These are phyloP conservation scores for Pseudocercospora ulei DNA, from an alignment of 2,329 filamentous ascomycete species.

Conservation along the genomic window DNA sequence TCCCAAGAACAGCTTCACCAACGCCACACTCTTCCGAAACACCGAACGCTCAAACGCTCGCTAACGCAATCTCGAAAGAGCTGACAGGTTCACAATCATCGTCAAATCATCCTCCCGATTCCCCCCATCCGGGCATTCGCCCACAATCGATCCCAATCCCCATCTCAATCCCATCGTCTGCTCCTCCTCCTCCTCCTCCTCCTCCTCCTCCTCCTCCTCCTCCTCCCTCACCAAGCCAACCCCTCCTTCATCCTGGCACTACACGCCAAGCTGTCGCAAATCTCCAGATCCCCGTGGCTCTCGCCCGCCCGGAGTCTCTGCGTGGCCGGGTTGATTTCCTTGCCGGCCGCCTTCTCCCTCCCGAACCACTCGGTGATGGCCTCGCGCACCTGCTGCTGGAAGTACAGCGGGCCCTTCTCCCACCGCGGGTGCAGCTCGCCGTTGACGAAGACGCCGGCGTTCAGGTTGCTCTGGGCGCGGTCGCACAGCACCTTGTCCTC, in stretches of 20 bases:
- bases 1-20: too few species aligned
- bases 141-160: too few species aligned
- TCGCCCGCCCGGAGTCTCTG: conserved; percentile 19
- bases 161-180: too few species aligned
- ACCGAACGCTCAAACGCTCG: too few species aligned
- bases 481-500: conserved; percentile 55
- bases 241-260: conserved; percentile 13
- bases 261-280: conserved; percentile 18
- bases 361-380: conserved; percentile 41
- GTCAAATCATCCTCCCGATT: too few species aligned
- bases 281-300: conserved; percentile 19
- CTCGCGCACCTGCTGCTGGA: conserved; percentile 45
- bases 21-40: too few species aligned
- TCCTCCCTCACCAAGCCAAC: conserved; percentile 17
- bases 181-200: too few species aligned
- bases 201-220: too few species aligned
- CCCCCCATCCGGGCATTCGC: too few species aligned
- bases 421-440: conserved; percentile 49
- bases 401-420: conserved; percentile 47
- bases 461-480: conserved; percentile 50
- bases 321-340: conserved; percentile 47
- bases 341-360: conserved; percentile 38
- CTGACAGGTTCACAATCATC: too few species aligned
- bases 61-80: too few species aligned
- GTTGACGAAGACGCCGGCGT: conserved; percentile 50